Base-by-base conservation (phyloP, 495 filamentous ascomycete species). In the Penicillium ucsense region DNA sequence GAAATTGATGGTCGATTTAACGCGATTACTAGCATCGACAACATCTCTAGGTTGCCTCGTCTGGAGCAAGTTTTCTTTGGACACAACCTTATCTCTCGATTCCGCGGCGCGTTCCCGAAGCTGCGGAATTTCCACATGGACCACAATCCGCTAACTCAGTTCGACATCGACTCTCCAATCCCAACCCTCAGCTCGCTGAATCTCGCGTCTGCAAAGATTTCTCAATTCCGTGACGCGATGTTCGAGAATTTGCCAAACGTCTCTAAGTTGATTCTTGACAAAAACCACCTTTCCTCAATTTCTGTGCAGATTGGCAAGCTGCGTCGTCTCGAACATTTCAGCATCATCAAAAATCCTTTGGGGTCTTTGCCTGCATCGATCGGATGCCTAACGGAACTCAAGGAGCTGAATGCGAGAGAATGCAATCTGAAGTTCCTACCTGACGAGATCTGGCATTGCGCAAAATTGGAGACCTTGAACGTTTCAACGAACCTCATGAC, bases 1-100 rank as follows among this genome's bases (percentile, higher is more conserved):
- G 91, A 97, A 62, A 75, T 97, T 32, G 94, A 99, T 65, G 81
- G 94, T 47, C 86, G 94, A 35, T 97, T 90, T 71, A 99, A 99
- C 59, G 74, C 75, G 3, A 82, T 99, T 41, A 77, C 79, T 38
- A 85, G 80, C 60, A 94, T 99, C 53, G 88, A 96, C 59, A 77
- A 88, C 41, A 75, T 95, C 41, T 80, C 84, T 3, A 74, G 83
- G 38, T 74, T 99, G 11, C 94, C 92, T 10, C 82, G 84, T 38
- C 67, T 99, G 27, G 94, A 97, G 65, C 83, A 86, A 53, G 65
- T 97, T 8, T 82, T 86, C 45, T 81, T 88, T 28, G 89, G 91
- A 38, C 94, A 97, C 73, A 99, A 99, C 59, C 74, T 77, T 31
- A 81, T 99, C 41, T 90, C 89, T 1, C 83, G 83, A 45, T 95